Evolutionary conservation across 371 early-diverging fungal genomes (phyloP).

Genomic region (Umbelopsis sp.): DNA sequence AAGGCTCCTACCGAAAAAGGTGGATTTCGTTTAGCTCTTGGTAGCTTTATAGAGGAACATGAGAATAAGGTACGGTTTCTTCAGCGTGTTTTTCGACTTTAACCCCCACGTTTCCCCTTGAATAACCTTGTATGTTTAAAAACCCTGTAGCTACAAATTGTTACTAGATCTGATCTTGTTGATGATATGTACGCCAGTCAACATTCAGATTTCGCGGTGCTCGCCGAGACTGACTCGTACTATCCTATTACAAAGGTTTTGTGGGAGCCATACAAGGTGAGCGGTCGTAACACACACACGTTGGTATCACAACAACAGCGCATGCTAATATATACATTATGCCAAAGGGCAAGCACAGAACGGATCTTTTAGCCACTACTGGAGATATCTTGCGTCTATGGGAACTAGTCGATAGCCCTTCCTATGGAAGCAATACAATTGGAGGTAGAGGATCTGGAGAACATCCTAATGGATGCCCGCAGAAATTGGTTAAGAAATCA

Average conservation of each 20-base stretch:
- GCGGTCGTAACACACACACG: neutral
- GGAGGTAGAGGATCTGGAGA: slow-evolving; percentile 29
- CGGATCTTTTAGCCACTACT: slow-evolving; percentile 85
- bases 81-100: neutral
- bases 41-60: slow-evolving; percentile 83
- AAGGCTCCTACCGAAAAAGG: slow-evolving; percentile 65
- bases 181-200: slow-evolving; percentile 41
- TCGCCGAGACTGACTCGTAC: slow-evolving; percentile 80
- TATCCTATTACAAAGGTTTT: slow-evolving; percentile 90
- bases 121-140: neutral
- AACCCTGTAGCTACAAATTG: slow-evolving; percentile 59
- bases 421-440: slow-evolving; percentile 45
- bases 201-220: slow-evolving; percentile 67
- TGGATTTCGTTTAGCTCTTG: slow-evolving; percentile 79
- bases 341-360: slow-evolving; percentile 26
- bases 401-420: slow-evolving; percentile 74
- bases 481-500: slow-evolving; percentile 52
- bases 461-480: slow-evolving; percentile 32
- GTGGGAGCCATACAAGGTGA: slow-evolving; percentile 85
- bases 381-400: slow-evolving; percentile 88
- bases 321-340: neutral
- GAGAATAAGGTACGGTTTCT: slow-evolving; percentile 70
- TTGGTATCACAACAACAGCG: neutral
- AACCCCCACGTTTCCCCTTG: slow-evolving; percentile 7
- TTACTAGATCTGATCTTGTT: slow-evolving; percentile 58